These are phyloP conservation scores for Durusdinium trenchii DNA, from an alignment of 73 alveolate genomes.

Conservation along the genomic window DNA sequence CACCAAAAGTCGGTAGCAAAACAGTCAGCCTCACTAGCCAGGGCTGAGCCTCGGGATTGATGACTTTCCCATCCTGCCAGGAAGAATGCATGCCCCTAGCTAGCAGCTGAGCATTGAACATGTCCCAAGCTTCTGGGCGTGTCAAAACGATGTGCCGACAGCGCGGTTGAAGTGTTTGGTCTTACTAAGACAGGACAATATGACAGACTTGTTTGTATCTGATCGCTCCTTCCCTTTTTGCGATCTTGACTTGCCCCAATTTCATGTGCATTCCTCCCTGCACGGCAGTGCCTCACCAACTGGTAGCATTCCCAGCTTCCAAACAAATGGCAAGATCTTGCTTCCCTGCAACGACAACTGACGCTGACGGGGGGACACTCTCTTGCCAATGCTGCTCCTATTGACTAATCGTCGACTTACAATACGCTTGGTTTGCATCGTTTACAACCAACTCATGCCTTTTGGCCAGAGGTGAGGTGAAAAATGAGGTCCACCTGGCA, in stretches of 20 bases:
- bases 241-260: too few species aligned
- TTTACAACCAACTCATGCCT: neutral
- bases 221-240: too few species aligned
- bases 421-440: neutral
- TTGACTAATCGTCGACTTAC: too few species aligned
- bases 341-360: constrained; percentile 58
- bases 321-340: constrained; percentile 68
- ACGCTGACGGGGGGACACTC: too few species aligned
- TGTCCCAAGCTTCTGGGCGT: too few species aligned
- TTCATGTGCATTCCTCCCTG: neutral
- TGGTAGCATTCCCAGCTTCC: constrained; percentile 86
- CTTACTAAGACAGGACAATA: too few species aligned
- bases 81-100: neutral
- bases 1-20: neutral
- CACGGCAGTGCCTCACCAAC: constrained; percentile 35
- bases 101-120: neutral
- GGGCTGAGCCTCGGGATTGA: constrained; percentile 56
- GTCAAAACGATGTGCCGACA: neutral
- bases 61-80: constrained; percentile 18
- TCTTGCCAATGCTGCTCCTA: too few species aligned
- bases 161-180: too few species aligned
- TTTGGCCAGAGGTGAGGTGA: constrained; percentile 57
- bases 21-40: neutral
- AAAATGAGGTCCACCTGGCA: constrained; percentile 59
- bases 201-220: too few species aligned